These are phyloP conservation scores for Diplocarpon rosae DNA, from an alignment of 2,329 filamentous ascomycete species.

Conservation along the genomic window DNA sequence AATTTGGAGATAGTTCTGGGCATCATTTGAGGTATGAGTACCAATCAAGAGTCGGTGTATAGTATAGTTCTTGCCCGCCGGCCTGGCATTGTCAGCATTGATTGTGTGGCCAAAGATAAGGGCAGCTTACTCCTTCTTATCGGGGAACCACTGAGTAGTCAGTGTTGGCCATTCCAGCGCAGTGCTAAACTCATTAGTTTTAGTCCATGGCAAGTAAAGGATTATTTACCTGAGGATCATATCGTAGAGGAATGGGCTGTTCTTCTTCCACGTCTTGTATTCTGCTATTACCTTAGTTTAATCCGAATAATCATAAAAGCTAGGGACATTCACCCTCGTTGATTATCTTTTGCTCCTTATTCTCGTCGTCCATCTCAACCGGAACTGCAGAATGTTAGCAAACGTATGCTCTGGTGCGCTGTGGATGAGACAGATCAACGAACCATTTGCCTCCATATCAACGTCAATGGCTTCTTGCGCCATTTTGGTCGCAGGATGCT, in stretches of 20 bases:
- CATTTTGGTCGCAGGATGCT: slow-evolving; percentile 28
- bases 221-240: slow-evolving; percentile 70
- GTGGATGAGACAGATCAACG: background rate
- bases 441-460: slow-evolving; percentile 33
- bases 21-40: slow-evolving; percentile 82
- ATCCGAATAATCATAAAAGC: background rate
- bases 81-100: slow-evolving; percentile 29
- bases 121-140: slow-evolving; percentile 62
- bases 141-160: slow-evolving; percentile 96
- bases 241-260: slow-evolving; percentile 95
- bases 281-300: slow-evolving; percentile 39
- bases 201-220: slow-evolving; percentile 1
- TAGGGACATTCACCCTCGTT: slow-evolving; percentile 61
- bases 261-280: slow-evolving; percentile 99
- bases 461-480: slow-evolving; percentile 34
- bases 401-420: background rate
- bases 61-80: slow-evolving; percentile 76
- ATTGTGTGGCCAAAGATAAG: background rate
- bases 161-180: slow-evolving; percentile 96
- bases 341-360: slow-evolving; percentile 74
- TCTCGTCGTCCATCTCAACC: slow-evolving; percentile 55
- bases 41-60: slow-evolving; percentile 85
- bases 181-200: slow-evolving; percentile 41
- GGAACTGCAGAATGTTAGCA: slow-evolving; percentile 29
- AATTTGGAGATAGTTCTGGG: slow-evolving; percentile 87